These are phyloP conservation scores for Daldinia eschscholtzii DNA, from an alignment of 2,329 filamentous ascomycete genomes.

Conservation along the genomic window DNA sequence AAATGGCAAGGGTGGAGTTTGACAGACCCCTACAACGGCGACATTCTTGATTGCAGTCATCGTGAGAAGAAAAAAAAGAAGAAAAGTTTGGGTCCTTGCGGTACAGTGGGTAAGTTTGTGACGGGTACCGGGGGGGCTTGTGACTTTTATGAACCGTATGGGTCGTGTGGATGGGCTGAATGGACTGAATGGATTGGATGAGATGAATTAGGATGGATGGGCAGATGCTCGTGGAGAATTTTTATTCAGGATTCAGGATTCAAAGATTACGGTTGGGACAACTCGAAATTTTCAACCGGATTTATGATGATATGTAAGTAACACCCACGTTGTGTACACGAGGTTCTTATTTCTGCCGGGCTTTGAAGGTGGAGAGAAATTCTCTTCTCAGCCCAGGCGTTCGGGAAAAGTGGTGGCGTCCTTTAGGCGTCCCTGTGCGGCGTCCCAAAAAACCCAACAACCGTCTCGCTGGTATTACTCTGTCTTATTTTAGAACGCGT, in stretches of 20 bases:
- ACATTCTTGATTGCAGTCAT: slow-evolving; percentile 43
- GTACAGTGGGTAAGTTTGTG: slow-evolving; percentile 14
- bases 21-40: slow-evolving; percentile 44
- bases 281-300: slow-evolving; percentile 28
- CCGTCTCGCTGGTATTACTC: slow-evolving; percentile 33
- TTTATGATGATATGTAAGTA: slow-evolving; percentile 31
- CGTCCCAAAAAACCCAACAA: slow-evolving; percentile 34
- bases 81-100: slow-evolving; percentile 3
- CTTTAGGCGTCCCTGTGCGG: neutral
- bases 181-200: neutral
- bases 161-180: neutral
- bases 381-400: slow-evolving; percentile 13
- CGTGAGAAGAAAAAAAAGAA: slow-evolving; percentile 12
- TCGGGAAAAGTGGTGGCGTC: slow-evolving; percentile 32
- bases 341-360: slow-evolving; percentile 33
- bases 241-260: slow-evolving; percentile 5
- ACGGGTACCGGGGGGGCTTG: neutral
- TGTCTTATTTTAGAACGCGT: slow-evolving; percentile 5
- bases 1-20: slow-evolving; percentile 24
- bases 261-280: slow-evolving; percentile 15
- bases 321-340: slow-evolving; percentile 32
- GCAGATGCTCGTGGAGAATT: slow-evolving; percentile 7
- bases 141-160: neutral
- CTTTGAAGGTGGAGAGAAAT: slow-evolving; percentile 23
- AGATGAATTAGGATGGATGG: neutral